These are phyloP conservation scores for Jaminaea rosea DNA, from an alignment of 1,284 basidiomycete genomes.

Conservation along the genomic window DNA sequence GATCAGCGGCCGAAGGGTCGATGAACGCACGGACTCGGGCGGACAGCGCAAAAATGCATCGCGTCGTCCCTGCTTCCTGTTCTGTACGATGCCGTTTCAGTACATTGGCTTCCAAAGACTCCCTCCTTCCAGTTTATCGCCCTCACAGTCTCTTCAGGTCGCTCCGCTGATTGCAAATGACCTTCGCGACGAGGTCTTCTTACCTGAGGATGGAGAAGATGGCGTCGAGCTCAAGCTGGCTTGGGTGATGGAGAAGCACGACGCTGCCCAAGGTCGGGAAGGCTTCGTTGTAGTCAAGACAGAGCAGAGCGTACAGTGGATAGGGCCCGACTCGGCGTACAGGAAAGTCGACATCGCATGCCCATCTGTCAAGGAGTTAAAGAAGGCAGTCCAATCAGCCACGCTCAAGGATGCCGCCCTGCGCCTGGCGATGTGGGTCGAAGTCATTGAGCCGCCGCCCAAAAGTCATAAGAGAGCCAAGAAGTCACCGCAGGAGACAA, in stretches of 20 bases:
- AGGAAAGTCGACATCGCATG: neutral
- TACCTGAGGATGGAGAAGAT: neutral
- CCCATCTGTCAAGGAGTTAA: constrained; percentile 1
- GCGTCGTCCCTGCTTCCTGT: too few relatives aligned
- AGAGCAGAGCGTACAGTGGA: neutral
- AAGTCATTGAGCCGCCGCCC: neutral
- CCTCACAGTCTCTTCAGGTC: neutral
- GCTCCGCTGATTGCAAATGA: constrained; percentile 6
- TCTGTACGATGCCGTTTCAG: constrained; percentile 5
- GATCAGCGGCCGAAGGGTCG: too few relatives aligned
- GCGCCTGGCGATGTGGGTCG: neutral
- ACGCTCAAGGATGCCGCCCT: neutral
- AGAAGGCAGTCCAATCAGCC: neutral
- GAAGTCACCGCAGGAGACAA: neutral
- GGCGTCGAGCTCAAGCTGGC: neutral
- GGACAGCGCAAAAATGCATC: too few relatives aligned
- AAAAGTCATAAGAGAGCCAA: neutral
- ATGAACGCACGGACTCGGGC: too few relatives aligned
- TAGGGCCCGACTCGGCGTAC: neutral
- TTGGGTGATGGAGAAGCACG: neutral
- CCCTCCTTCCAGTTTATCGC: neutral
- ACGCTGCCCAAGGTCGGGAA: neutral
- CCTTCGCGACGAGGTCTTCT: constrained; percentile 7
- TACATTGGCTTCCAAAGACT: constrained; percentile 9
- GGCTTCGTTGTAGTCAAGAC: neutral